Conservation (phyloP, 495 filamentous ascomycete species). For the Aspergillus funiculosus region DNA sequence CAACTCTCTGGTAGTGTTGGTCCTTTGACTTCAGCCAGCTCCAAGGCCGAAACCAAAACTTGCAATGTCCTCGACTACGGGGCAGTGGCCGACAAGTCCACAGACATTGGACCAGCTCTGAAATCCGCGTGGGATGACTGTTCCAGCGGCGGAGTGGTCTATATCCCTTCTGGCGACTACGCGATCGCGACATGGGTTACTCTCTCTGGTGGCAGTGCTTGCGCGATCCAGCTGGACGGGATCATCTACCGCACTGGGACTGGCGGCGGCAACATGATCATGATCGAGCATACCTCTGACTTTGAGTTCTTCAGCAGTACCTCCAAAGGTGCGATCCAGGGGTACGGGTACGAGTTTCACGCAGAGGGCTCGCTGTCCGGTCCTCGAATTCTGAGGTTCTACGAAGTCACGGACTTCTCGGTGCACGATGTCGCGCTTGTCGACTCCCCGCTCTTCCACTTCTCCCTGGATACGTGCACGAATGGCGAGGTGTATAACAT, state of each 20-base stretch:
- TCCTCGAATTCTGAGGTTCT: slow-evolving; percentile 37
- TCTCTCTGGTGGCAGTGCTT: slow-evolving; percentile 34
- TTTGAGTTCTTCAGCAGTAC: slow-evolving; percentile 49
- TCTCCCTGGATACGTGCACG: slow-evolving; percentile 41
- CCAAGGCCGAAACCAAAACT: slow-evolving; percentile 30
- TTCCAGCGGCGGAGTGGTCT: slow-evolving; percentile 31
- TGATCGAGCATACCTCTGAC: slow-evolving; percentile 41
- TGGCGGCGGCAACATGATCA: slow-evolving; percentile 47
- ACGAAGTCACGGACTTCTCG: slow-evolving; percentile 40
- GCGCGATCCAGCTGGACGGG: slow-evolving; percentile 46
- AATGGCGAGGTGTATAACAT: slow-evolving; percentile 50
- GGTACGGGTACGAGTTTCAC: slow-evolving; percentile 44
- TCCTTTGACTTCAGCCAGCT: slow-evolving; percentile 32
- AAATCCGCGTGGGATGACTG: slow-evolving; percentile 44
- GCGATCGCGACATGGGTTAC: slow-evolving; percentile 31
- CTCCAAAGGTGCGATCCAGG: slow-evolving; percentile 46
- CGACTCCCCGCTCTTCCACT: slow-evolving; percentile 48
- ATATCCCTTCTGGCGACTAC: slow-evolving; percentile 34
- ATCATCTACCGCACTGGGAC: slow-evolving; percentile 42
- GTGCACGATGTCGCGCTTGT: slow-evolving; percentile 47
- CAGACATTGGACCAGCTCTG: slow-evolving; percentile 44
- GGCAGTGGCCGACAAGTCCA: slow-evolving; percentile 40
- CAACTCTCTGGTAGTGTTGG: slow-evolving; percentile 27
- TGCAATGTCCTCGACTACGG: slow-evolving; percentile 51
- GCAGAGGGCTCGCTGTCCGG: slow-evolving; percentile 18